Base-by-base conservation (phyloP, 2,329 filamentous ascomycete genomes). In the Sarocladium strictum region DNA sequence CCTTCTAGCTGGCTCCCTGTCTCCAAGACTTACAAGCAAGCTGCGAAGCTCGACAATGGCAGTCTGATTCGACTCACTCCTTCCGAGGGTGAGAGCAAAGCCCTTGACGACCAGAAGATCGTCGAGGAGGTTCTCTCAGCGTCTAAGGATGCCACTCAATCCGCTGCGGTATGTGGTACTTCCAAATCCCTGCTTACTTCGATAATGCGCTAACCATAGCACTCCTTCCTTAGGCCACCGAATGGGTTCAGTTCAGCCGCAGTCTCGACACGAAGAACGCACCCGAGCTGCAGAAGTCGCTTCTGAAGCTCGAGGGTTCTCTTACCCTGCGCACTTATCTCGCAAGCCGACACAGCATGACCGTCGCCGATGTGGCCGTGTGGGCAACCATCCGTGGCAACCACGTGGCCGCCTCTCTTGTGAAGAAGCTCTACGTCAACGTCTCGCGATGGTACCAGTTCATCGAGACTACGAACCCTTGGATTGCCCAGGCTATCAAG, bases 361-460 rank as follows among this genome's bases (percentile, higher is more conserved):
- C 86, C 56, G 83, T 90, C 40, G 78, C 87, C 59, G 93, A 97
- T 69, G 81, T 85, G 59, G 87, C 87, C 64, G 80, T 96, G 59
- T 97, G 90, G 90, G 82, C 87, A 63, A 85, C 88, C n/a, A 9
- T 53, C 15, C 33, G n/a, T 3, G 32, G 32, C 63, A 97, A 96
- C 75, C 86, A 89, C 58, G 89, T 91, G n/a, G 87, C 89, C 17
- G 80, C 88, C 61, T 84, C 89, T 3, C 89, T 89, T 62, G 79
- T 96, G 63, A 89, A 23, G 19, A 43, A 43, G 19, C n/a, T 23
- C 4, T 23, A 43, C n/a, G 17, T 11, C 38, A 43, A 94, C 69
- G 71, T 96, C 57, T 82, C 83, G 54, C 83, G 93, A 60, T 97
- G 93, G 93, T 96, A 92, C 72, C 81, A 77, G 63, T 96, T 87